phyloP scores from a whole-genome alignment of 768 basidiomycete genomes.

The Tulasnella sp. region DNA sequence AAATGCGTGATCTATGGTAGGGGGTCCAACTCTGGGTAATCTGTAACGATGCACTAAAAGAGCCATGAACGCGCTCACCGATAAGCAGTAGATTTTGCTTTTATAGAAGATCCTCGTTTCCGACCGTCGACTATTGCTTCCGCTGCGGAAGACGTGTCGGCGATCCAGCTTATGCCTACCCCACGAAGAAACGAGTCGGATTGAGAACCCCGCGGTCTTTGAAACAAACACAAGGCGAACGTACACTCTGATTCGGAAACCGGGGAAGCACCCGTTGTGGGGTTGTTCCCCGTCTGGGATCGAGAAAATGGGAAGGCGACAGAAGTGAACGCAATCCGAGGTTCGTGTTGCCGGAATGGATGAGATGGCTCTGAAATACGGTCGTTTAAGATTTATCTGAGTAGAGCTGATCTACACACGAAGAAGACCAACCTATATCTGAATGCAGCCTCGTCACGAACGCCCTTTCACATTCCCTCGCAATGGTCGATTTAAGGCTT shows the following conservation, averaged over 20 bases:
- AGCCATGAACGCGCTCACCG: background rate
- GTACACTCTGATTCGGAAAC: slow-evolving; percentile 70
- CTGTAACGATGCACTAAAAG: no score
- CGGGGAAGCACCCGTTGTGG: slow-evolving; percentile 34
- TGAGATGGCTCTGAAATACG: slow-evolving; percentile 31
- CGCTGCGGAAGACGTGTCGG: slow-evolving; percentile 45
- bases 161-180: slow-evolving; percentile 68
- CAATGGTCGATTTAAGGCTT: slow-evolving; percentile 43
- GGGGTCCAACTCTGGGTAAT: no score
- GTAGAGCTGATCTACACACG: background rate
- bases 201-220: background rate
- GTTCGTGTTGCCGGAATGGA: slow-evolving; percentile 51
- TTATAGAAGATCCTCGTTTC: slow-evolving; percentile 21
- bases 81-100: background rate
- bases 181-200: slow-evolving; percentile 1
- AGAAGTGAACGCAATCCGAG: slow-evolving; percentile 57
- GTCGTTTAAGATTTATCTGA: slow-evolving; percentile 14
- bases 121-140: slow-evolving; percentile 77
- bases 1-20: slow-evolving; percentile 9
- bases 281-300: slow-evolving; percentile 34
- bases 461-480: slow-evolving; percentile 64
- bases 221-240: slow-evolving; percentile 29
- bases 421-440: background rate
- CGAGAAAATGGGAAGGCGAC: slow-evolving; percentile 59
- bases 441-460: slow-evolving; percentile 54